Conservation (phyloP, 192 early-diverging fungal genomes). For the Lobosporangium transversale region DNA sequence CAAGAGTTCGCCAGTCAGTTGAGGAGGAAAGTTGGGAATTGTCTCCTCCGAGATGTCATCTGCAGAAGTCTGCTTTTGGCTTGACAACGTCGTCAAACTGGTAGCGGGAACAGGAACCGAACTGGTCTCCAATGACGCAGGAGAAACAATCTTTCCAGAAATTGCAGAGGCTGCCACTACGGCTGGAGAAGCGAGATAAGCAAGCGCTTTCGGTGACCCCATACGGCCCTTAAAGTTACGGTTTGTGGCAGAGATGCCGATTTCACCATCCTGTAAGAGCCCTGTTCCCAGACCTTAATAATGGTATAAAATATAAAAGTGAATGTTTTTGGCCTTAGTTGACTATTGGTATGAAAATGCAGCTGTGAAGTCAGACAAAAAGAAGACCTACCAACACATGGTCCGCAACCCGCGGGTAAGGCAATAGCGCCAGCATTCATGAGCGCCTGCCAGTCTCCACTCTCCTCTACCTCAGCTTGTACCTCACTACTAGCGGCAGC, state of each 20-base stretch:
- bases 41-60: conserved; percentile 38
- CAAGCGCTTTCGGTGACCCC: conserved; percentile 91
- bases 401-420: conserved; percentile 96
- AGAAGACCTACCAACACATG: conserved; percentile 79
- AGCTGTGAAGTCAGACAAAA: neutral
- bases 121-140: conserved; percentile 7
- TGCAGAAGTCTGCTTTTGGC: conserved; percentile 4
- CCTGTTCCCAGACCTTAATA: conserved; percentile 84
- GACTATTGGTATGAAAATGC: neutral
- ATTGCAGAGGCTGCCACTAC: conserved; percentile 96
- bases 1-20: conserved; percentile 83
- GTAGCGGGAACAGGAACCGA: conserved; percentile 20
- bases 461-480: conserved; percentile 82
- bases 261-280: conserved; percentile 93
- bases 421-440: conserved; percentile 89
- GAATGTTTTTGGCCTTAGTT: neutral
- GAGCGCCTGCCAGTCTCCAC: conserved; percentile 90
- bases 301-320: neutral
- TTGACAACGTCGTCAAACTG: conserved; percentile 21
- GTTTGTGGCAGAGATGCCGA: conserved; percentile 99
- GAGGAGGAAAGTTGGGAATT: conserved; percentile 79
- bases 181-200: conserved; percentile 95
- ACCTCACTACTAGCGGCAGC: conserved; percentile 95
- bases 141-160: conserved; percentile 77
- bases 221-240: conserved; percentile 99